Evolutionary conservation across 371 early-diverging fungal genomes (phyloP), one percentile per base, ranked within the genome.

Genomic region (Rhizopus sp.): DNA sequence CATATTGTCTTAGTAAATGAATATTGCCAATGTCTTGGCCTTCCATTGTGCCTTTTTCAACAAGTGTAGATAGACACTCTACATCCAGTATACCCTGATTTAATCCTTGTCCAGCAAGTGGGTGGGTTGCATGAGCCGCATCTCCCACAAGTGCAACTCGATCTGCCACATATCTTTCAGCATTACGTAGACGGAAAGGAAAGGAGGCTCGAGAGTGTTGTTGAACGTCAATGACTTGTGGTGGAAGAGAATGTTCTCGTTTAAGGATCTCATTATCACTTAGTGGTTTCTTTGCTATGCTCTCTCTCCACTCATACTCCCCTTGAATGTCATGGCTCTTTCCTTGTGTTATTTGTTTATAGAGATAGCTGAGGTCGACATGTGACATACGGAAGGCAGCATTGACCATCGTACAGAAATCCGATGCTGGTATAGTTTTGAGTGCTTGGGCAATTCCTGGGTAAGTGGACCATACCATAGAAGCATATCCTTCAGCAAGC

Each of bases 41-140:
- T 4, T 77, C 80, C 1, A 54, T 55, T 8, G 84, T 70, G 3
- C 91, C 93, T 16, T 74, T 72, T 42, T 80, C 81, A 29, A 97
- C 59, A 6, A 84, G 70, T 29, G 76, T 62, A 0, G 85, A 73
- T 32, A 98, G 77, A 42, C 85, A 73, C 56, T 87, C 81, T 0
- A 91, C 93, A 69, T 98, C 98, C 4, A 86, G 80, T 4, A 98
- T 62, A 1, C 98, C 98, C 63, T 95, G 85, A 69, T 97, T 97
- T 40, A 98, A 71, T 8, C 98, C 98, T 73, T 96, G 98, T 0
- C 98, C 98, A 5, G 97, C 98, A 57, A 98, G 78, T 15, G 98
- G 98, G 63, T 98, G 98, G 37, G 94, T 87, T 0, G 93, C 83
- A 64, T 98, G 98, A n/a, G 98, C 98, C 7, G 98, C 97, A 71